Conservation (phyloP, 2,329 filamentous ascomycete species). For the Neurospora sp. region DNA sequence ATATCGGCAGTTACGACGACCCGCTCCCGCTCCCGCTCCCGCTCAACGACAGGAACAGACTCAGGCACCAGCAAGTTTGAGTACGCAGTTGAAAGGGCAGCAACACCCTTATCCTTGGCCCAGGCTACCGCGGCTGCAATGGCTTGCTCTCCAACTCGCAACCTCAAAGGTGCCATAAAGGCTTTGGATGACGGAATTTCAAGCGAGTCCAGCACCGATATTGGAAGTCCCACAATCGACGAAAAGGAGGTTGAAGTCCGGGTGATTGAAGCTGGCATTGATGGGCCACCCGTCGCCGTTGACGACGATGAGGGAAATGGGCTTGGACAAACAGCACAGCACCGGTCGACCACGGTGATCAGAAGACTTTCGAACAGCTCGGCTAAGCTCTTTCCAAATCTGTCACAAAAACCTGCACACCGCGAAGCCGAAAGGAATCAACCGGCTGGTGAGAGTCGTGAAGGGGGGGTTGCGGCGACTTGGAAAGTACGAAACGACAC, state of each 20-base stretch:
- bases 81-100: conserved; percentile 2
- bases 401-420: conserved; percentile 29
- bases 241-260: background rate
- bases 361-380: conserved; percentile 42
- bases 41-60: conserved; percentile 31
- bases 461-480: conserved; percentile 34
- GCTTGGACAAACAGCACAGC: conserved; percentile 11
- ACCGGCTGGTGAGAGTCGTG: conserved; percentile 29
- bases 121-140: conserved; percentile 24
- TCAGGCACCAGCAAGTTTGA: conserved; percentile 18
- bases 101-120: conserved; percentile 23
- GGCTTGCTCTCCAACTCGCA: background rate
- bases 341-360: conserved; percentile 30
- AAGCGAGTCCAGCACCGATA: background rate
- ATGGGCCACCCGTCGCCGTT: background rate
- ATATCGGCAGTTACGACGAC: conserved; percentile 20
- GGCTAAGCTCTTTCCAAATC: conserved; percentile 30
- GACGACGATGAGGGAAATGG: conserved; percentile 39
- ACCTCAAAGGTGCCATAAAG: background rate
- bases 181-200: background rate
- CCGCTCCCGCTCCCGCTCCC: conserved; percentile 15
- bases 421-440: conserved; percentile 15
- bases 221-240: background rate
- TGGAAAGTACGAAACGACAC: conserved; percentile 30
- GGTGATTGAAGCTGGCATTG: background rate